Evolutionary conservation across 768 basidiomycete genomes (phyloP).

Genomic region (Lactarius pseudohatsudake): DNA sequence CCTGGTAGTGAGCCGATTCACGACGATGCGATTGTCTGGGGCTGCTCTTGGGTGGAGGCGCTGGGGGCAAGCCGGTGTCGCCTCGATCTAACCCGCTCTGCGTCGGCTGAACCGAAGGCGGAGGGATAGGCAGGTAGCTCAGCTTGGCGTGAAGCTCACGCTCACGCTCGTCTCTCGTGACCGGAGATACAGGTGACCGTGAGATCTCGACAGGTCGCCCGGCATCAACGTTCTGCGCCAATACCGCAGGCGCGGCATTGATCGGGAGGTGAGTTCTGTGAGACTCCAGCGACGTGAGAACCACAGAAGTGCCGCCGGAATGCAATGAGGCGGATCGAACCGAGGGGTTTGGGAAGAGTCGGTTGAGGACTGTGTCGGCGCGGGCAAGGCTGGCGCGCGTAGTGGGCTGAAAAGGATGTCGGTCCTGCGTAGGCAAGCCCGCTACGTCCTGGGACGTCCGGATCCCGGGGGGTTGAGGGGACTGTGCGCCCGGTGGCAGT

Average conservation of each 20-base stretch:
- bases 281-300: constrained; percentile 12
- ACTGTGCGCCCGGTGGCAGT: not conserved
- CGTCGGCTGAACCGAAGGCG: not conserved
- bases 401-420: not conserved
- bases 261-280: constrained; percentile 23
- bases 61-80: not conserved
- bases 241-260: constrained; percentile 10
- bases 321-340: constrained; percentile 5
- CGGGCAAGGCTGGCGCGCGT: constrained; percentile 2
- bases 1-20: constrained; percentile 8
- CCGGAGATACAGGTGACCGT: not conserved
- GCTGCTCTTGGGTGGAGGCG: constrained; percentile 1
- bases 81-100: not conserved
- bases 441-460: not conserved
- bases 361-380: constrained; percentile 19
- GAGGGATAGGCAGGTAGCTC: not conserved
- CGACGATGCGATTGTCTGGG: constrained; percentile 6
- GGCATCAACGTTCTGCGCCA: constrained; percentile 16
- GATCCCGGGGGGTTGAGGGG: not conserved
- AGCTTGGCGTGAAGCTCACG: constrained; percentile 5
- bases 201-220: constrained; percentile 16
- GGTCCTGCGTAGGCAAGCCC: not conserved
- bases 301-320: constrained; percentile 14
- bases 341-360: constrained; percentile 20
- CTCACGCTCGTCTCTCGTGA: not conserved